Evolutionary conservation across 2,329 filamentous ascomycete genomes (phyloP), one percentile per base, ranked within the genome.

Genomic region (Byssochlamys sp.): DNA sequence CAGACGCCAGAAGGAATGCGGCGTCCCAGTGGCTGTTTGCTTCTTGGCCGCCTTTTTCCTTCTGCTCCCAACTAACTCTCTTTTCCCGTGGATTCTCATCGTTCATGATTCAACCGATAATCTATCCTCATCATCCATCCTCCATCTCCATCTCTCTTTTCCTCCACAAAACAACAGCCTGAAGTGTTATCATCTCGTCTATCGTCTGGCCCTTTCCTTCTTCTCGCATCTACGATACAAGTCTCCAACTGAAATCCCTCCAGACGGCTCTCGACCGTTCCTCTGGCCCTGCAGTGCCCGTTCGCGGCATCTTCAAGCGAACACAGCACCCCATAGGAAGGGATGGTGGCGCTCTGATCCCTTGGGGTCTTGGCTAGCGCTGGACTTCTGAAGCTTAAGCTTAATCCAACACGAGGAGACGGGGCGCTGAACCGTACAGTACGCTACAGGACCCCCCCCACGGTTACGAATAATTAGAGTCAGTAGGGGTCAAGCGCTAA

Each of bases 391-490:
- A 69, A 73, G 70, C 71, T 74, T 74, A 74, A 74, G 72, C 71
- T 74, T 74, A 74, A 74, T 73, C 70, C 70, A 67, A 74, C 72
- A 73, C 71, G 70, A 73, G 71, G 70, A 51, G 49, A 51, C 25
- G 49, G 49, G 49, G 49, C 49, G 49, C 49, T 51, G 49, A 51
- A 51, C 49, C 29, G 24, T 51, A 51, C 49, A 51, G 25, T 19
- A 19, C 19, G 19, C 19, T 19, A 19, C 19, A 19, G 27, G 29
- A 19, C 19, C 49, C 49, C 49, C 49, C 49, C 49, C 49, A 51
- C 49, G 49, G 49, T 51, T 51, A 51, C 49, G 49, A 51, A 51
- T 28, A 28, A 51, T 51, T 45, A 45, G 39, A 45, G 39, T 45
- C 39, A 14, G 39, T 45, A 45, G 39, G 39, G 39, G 39, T 45